A percentile compares a stretch with the other conserved stretches of the same genome.
These are phyloP conservation scores for Acer campestre DNA, from an alignment of 345 rosid genomes.

Conservation along the genomic window DNA sequence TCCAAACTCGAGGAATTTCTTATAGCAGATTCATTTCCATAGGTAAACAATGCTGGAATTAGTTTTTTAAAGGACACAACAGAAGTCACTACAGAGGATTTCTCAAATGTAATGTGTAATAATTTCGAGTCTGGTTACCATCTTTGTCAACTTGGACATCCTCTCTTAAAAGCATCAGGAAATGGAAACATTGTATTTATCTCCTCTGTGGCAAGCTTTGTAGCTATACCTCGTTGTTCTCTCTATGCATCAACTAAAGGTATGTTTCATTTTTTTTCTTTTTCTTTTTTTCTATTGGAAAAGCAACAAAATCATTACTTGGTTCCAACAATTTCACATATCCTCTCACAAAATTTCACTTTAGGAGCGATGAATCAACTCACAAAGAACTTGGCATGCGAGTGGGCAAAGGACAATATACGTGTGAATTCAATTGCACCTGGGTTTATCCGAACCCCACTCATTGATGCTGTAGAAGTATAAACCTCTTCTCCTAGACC, in stretches of 20 bases:
- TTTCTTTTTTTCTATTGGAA: conserved; percentile 33
- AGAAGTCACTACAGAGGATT: conserved; percentile 37
- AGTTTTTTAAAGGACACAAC: conserved; percentile 36
- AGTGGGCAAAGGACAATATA: conserved; percentile 52
- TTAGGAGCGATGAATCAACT: conserved; percentile 49
- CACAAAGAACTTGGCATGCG: conserved; percentile 46
- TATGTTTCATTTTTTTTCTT: conserved; percentile 34
- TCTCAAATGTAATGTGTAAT: conserved; percentile 28
- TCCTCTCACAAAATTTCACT: background rate
- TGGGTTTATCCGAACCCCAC: conserved; percentile 35
- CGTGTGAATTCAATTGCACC: conserved; percentile 44
- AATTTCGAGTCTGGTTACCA: conserved; percentile 58
- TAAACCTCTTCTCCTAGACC: too few species aligned
- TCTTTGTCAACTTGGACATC: conserved; percentile 48
- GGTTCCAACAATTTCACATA: conserved; percentile 32
- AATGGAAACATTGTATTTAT: conserved; percentile 46
- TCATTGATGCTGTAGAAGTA: background rate
- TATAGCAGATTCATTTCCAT: background rate
- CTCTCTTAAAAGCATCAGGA: conserved; percentile 49
- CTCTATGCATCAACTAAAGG: conserved; percentile 52
- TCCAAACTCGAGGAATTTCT: background rate
- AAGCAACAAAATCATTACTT: background rate
- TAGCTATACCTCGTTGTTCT: conserved; percentile 26
- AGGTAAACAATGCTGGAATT: conserved; percentile 57
- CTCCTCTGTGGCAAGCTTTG: conserved; percentile 45